Conservation (phyloP, 495 filamentous ascomycete genomes). For the Hypoxylon lienhwacheense region DNA sequence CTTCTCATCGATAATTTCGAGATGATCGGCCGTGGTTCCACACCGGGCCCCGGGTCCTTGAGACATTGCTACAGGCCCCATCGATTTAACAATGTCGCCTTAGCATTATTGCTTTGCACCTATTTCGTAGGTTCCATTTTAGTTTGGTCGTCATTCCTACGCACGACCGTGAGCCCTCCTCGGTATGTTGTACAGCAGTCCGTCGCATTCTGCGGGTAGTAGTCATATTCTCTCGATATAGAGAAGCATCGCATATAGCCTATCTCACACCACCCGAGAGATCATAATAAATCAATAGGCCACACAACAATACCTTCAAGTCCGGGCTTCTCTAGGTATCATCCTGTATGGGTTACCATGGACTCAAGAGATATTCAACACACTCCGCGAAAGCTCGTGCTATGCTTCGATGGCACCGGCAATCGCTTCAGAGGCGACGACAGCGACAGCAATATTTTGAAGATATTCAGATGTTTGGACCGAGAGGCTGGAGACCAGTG, state of each 20-base stretch:
- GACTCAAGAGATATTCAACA: constrained; percentile 16
- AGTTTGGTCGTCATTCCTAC: background rate
- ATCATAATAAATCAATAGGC: constrained; percentile 13
- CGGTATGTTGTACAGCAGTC: background rate
- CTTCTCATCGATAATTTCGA: background rate
- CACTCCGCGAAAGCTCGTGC: constrained; percentile 57
- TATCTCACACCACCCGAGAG: background rate
- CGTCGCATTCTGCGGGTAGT: background rate
- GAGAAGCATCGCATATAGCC: constrained; percentile 14
- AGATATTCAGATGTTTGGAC: constrained; percentile 74
- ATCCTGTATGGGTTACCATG: constrained; percentile 1
- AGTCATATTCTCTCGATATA: background rate
- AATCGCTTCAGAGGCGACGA: constrained; percentile 83
- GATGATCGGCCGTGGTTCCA: constrained; percentile 1
- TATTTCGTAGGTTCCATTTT: background rate
- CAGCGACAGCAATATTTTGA: constrained; percentile 85
- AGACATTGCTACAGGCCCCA: background rate
- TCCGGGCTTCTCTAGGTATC: background rate
- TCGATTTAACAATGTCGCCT: constrained; percentile 6
- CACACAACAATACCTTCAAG: constrained; percentile 10
- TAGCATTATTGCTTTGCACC: background rate
- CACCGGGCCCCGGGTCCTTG: background rate
- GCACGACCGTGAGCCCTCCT: constrained; percentile 4
- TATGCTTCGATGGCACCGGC: constrained; percentile 90
- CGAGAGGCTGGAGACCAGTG: constrained; percentile 54